phyloP scores from a whole-genome alignment of 2,329 filamentous ascomycete species.

The Ophiostoma sp. region DNA sequence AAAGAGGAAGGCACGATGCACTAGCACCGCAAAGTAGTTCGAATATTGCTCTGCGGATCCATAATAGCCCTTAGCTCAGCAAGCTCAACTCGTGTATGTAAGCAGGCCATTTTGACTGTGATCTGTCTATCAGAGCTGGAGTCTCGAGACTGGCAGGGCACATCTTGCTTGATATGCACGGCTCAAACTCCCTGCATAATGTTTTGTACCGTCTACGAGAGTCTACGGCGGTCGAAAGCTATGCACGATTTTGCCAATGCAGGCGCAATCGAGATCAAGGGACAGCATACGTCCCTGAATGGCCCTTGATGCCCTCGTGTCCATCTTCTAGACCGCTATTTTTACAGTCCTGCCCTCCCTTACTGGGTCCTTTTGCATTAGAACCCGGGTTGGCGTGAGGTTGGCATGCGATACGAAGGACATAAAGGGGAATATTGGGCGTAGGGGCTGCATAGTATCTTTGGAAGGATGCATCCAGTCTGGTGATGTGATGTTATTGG shows the following conservation, averaged over 20 bases:
- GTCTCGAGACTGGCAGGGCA: neutral
- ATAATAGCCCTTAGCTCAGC: neutral
- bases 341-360: neutral
- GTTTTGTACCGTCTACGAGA: neutral
- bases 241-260: neutral
- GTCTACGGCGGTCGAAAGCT: neutral
- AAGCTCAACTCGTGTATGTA: neutral
- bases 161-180: neutral
- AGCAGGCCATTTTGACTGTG: neutral
- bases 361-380: neutral
- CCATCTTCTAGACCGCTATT: neutral
- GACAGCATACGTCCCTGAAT: neutral
- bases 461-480: neutral
- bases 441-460: neutral
- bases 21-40: neutral
- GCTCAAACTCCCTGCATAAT: neutral
- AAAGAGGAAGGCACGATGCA: constrained; percentile 10
- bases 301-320: neutral
- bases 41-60: neutral
- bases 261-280: neutral
- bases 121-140: neutral
- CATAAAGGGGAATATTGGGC: neutral
- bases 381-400: neutral
- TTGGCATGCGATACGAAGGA: neutral
- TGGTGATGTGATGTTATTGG: neutral